Conservation (phyloP, 768 basidiomycete genomes). For the Suillus ampliporus region DNA sequence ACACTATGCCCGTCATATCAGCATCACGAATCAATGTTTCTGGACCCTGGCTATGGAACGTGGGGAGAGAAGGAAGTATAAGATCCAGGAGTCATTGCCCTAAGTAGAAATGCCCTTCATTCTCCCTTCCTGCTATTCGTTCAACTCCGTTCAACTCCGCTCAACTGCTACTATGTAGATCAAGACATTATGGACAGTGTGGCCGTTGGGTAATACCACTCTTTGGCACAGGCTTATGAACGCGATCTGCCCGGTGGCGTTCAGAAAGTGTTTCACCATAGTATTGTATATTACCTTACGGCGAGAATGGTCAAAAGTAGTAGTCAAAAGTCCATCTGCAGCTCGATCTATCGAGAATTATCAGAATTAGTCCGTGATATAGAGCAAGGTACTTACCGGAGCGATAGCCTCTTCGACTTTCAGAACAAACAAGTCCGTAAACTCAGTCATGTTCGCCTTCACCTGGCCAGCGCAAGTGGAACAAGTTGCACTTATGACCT, state of each 20-base stretch:
- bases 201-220: not conserved
- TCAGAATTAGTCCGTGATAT: not conserved
- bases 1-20: too few relatives aligned
- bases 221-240: not conserved
- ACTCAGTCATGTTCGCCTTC: conserved; percentile 21
- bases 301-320: not conserved
- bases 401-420: conserved; percentile 22
- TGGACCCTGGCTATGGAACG: too few relatives aligned
- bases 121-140: not conserved
- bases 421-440: conserved; percentile 16
- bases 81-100: not conserved
- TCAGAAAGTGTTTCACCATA: not conserved
- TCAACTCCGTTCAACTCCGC: not conserved
- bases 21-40: too few relatives aligned
- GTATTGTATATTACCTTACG: not conserved
- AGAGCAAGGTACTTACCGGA: conserved; percentile 13
- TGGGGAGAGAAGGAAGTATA: too few relatives aligned
- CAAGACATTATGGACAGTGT: not conserved
- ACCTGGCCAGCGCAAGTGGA: conserved; percentile 11
- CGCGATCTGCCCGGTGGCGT: not conserved
- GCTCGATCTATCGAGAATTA: conserved; percentile 12
- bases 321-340: conserved; percentile 19
- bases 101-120: not conserved
- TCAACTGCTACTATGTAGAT: not conserved
- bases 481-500: conserved; percentile 8